Base-by-base conservation (phyloP, 2,329 filamentous ascomycete genomes). In the Monosporascus sp. region DNA sequence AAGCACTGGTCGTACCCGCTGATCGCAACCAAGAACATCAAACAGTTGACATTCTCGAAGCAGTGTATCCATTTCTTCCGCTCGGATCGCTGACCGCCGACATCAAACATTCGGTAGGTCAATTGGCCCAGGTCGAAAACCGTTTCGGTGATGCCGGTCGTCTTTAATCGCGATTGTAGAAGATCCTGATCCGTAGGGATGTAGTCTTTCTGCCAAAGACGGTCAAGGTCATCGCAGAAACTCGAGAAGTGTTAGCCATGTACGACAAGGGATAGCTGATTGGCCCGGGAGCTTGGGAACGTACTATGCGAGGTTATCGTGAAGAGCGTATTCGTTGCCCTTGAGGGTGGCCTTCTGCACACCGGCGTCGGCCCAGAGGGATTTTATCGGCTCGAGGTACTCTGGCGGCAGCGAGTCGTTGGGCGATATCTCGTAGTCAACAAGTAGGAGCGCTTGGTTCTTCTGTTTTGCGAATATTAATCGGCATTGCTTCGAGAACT, bases 31-130 rank as follows among this genome's bases (percentile, higher is more conserved):
- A 97, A 81, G 74, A 97, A 97, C 41, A 97, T 78, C 51, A 97
- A 79, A 61, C 90, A 92, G 66, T 94, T 91, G 57, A 96, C 91
- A 59, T 94, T 94, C 70, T 96, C 91, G 68, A 96, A 96, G 68
- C 91, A 94, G 70, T 96, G 91, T 58, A 96, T 96, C 91, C 91
- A 96, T 77, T 96, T 96, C 81, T 96, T 96, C 57, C 91, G 87
- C 72, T 96, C 91, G 27, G 91, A 96, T 63, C 91, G 81, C 69
- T 96, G 91, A 53, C 91, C 91, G 68, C 91, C 91, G 47, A 96
- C 91, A 65, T 96, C 91, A 71, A 96, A 96, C 91, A 97, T 97
- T 64, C 91, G 88, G 74, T 97, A 97, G 58, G 91, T 96, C 63
- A 97, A 81, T 65, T 93, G 87, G 56, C 91, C 91, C 15, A 96